Evolutionary conservation across 2,329 filamentous ascomycete species (phyloP).

Genomic region (Rhynchosporium graminicola): DNA sequence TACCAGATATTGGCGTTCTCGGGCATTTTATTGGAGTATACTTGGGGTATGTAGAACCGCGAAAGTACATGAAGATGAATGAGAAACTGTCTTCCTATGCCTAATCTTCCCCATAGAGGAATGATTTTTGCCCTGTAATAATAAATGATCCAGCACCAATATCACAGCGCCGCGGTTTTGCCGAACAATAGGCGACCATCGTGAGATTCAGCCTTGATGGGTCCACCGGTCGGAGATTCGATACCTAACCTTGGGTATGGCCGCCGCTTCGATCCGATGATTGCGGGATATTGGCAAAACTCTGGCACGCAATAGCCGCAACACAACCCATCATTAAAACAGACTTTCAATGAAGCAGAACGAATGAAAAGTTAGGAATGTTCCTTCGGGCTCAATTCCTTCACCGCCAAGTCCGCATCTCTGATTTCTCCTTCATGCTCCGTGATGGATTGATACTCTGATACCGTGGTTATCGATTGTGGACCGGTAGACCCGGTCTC

Average conservation of each 20-base stretch:
- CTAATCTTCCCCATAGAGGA: not conserved
- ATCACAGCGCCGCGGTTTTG: not conserved
- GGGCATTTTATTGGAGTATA: not conserved
- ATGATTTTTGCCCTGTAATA: not conserved
- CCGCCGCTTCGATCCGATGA: not conserved
- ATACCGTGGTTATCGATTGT: no score
- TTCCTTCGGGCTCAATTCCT: no score
- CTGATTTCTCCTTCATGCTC: no score
- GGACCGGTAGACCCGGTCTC: no score
- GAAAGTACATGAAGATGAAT: not conserved
- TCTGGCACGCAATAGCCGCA: not conserved
- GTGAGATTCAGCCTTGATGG: not conserved
- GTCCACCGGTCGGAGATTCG: slow-evolving; percentile 8
- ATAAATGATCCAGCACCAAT: not conserved
- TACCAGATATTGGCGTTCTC: slow-evolving; percentile 1
- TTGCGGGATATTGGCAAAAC: not conserved
- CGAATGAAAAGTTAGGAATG: no score
- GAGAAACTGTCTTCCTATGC: not conserved
- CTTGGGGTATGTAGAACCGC: no score
- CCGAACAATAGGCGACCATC: not conserved
- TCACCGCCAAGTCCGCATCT: no score
- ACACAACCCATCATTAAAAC: no score
- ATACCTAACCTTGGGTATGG: not conserved
- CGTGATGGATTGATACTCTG: no score
- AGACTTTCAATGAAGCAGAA: no score